These are phyloP conservation scores for Draba incana DNA, from an alignment of 345 rosid species.

Conservation along the genomic window DNA sequence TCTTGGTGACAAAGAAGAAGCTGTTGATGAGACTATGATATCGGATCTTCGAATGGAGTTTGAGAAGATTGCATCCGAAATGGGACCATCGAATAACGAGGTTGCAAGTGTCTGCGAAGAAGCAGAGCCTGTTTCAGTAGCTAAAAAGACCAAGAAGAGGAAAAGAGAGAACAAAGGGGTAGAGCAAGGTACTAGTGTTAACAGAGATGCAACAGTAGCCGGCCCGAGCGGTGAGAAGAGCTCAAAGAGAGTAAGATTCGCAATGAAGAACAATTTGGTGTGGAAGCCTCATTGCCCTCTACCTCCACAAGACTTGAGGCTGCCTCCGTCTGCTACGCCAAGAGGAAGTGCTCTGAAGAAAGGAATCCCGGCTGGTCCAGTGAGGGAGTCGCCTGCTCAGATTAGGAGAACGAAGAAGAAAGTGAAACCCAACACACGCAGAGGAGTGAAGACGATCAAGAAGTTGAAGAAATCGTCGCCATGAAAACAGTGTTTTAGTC, in stretches of 20 bases:
- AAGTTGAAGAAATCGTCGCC: slow-evolving; percentile 53
- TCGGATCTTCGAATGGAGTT: slow-evolving; percentile 87
- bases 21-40: slow-evolving; percentile 60
- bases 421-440: slow-evolving; percentile 54
- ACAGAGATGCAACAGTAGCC: slow-evolving; percentile 49
- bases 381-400: slow-evolving; percentile 58
- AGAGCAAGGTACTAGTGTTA: slow-evolving; percentile 29
- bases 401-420: slow-evolving; percentile 62
- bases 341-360: slow-evolving; percentile 98
- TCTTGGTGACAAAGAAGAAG: slow-evolving; percentile 36
- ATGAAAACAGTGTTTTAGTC: slow-evolving; percentile 22
- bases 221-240: slow-evolving; percentile 61
- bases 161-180: slow-evolving; percentile 66
- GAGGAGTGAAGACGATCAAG: slow-evolving; percentile 55
- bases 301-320: slow-evolving; percentile 87
- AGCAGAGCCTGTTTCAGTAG: slow-evolving; percentile 42
- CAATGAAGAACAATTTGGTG: slow-evolving; percentile 86
- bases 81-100: slow-evolving; percentile 45
- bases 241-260: slow-evolving; percentile 85
- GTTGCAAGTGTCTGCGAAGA: slow-evolving; percentile 52
- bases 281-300: slow-evolving; percentile 97
- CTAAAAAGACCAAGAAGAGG: slow-evolving; percentile 62
- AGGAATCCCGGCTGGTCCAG: slow-evolving; percentile 90
- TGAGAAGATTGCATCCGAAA: slow-evolving; percentile 86
- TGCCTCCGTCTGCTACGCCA: slow-evolving; percentile 83